phyloP scores from a whole-genome alignment of 805 yeast species.

The Hanseniaspora lindneri region DNA sequence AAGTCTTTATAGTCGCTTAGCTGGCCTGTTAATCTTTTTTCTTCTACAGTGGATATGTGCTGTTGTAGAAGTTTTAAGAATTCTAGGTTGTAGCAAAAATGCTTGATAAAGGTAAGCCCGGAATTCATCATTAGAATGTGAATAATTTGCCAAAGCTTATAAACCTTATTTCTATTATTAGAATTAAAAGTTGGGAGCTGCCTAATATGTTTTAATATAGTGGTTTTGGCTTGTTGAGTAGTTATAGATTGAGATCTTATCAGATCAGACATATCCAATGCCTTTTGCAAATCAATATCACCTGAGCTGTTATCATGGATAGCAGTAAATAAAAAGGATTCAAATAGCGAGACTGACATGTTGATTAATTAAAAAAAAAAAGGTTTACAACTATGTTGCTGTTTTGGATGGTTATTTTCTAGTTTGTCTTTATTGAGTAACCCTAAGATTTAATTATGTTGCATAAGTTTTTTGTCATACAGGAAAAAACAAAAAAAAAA shows the following conservation, averaged over 20 bases:
- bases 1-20: slow-evolving; percentile 4
- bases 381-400: not conserved
- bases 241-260: slow-evolving; percentile 71
- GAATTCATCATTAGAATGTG: slow-evolving; percentile 59
- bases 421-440: not conserved
- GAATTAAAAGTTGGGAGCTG: slow-evolving; percentile 47
- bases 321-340: slow-evolving; percentile 5
- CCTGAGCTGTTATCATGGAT: slow-evolving; percentile 1
- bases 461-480: too few species aligned
- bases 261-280: slow-evolving; percentile 76
- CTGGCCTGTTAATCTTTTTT: slow-evolving; percentile 11
- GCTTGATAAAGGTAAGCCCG: slow-evolving; percentile 71
- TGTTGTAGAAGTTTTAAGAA: slow-evolving; percentile 57
- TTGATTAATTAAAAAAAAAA: not conserved
- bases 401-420: not conserved
- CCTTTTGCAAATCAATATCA: slow-evolving; percentile 35
- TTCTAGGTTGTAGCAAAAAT: slow-evolving; percentile 61
- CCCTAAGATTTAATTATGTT: too few species aligned
- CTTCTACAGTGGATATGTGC: slow-evolving; percentile 5
- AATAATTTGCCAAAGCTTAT: slow-evolving; percentile 72
- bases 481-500: not conserved
- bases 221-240: slow-evolving; percentile 69
- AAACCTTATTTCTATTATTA: slow-evolving; percentile 60
- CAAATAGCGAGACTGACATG: slow-evolving; percentile 6
- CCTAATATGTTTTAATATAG: slow-evolving; percentile 57